These are phyloP conservation scores for Alternaria sp. DNA, from an alignment of 2,329 filamentous ascomycete species.

Conservation along the genomic window DNA sequence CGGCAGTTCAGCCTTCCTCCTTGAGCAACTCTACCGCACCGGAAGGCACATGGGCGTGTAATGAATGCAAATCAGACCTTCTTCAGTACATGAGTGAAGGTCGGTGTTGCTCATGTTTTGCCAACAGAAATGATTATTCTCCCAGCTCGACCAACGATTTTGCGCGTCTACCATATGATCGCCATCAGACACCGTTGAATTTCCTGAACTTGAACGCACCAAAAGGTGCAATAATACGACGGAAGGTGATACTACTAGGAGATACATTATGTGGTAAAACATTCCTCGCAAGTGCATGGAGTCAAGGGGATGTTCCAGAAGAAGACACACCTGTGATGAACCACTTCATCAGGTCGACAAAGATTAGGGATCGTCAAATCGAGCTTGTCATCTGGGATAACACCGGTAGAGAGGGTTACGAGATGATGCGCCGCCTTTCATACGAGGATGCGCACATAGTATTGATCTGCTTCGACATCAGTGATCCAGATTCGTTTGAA, in stretches of 20 bases:
- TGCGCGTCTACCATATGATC: not conserved
- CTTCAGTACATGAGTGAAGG: not conserved
- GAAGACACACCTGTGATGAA: not conserved
- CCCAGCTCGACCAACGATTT: constrained; percentile 1
- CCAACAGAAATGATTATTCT: not conserved
- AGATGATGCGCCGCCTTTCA: constrained; percentile 6
- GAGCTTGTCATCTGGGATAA: constrained; percentile 18
- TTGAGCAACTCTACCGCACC: not conserved
- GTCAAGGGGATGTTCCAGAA: not conserved
- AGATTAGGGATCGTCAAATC: constrained; percentile 4
- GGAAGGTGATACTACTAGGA: constrained; percentile 19
- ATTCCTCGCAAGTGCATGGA: constrained; percentile 14
- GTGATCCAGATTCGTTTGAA: constrained; percentile 14
- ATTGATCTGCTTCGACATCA: constrained; percentile 28
- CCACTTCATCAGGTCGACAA: not conserved
- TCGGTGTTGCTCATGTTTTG: not conserved
- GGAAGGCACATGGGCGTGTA: constrained; percentile 8
- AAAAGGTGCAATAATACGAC: not conserved
- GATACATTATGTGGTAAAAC: constrained; percentile 19
- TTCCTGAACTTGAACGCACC: not conserved
- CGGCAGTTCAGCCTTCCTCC: not conserved
- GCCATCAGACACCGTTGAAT: not conserved
- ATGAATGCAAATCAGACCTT: not conserved
- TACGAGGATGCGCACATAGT: constrained; percentile 16
- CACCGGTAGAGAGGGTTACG: not conserved